A percentile compares a stretch with the other conserved stretches of the same genome.
phyloP scores from a whole-genome alignment of 345 rosid genomes.

The Eucalyptus erythrocorys region DNA sequence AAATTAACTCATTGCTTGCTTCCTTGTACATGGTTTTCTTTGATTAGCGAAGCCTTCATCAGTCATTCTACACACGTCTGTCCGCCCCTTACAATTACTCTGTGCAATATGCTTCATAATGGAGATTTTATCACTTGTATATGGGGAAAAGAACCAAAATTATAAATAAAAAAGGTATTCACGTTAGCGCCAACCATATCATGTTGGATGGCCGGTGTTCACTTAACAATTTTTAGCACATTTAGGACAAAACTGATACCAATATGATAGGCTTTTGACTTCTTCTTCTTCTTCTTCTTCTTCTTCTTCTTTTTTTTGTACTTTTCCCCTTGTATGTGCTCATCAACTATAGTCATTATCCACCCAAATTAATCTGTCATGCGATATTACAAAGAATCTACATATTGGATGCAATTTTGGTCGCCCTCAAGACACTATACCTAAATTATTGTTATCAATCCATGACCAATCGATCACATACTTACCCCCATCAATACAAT shows the following conservation, averaged over 20 bases:
- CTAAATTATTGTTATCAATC: neutral
- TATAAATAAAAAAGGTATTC: no score
- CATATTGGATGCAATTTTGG: neutral
- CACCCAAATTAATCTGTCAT: neutral
- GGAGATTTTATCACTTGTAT: neutral
- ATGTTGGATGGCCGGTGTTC: neutral
- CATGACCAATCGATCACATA: neutral
- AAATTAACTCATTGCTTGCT: neutral
- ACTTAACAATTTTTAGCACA: neutral
- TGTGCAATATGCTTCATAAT: neutral
- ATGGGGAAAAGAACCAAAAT: neutral
- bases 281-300: no score
- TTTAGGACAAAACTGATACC: no score
- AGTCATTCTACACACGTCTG: neutral
- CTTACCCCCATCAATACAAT: neutral
- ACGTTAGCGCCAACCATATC: neutral
- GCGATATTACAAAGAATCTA: neutral
- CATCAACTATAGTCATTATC: neutral
- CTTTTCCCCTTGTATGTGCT: neutral
- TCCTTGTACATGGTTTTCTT: neutral
- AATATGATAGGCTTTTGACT: no score
- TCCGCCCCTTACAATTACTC: neutral
- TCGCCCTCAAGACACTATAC: neutral
- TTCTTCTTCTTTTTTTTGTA: rapidly evolving
- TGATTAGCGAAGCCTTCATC: neutral